These are phyloP conservation scores for Psilocybe azurescens DNA, from an alignment of 768 basidiomycete genomes.

Conservation along the genomic window DNA sequence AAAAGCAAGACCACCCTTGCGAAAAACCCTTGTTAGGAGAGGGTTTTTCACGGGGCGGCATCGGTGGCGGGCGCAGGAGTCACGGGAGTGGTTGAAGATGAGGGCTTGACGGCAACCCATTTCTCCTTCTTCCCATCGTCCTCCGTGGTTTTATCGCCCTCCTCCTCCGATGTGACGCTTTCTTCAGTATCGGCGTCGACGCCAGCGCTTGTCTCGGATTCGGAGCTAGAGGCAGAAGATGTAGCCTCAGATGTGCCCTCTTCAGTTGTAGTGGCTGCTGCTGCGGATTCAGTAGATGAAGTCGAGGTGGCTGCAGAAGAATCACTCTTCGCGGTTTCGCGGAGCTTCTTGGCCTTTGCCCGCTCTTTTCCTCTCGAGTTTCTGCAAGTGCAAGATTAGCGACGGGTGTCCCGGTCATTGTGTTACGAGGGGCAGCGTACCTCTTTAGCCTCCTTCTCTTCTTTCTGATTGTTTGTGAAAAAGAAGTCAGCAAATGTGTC, in stretches of 20 bases:
- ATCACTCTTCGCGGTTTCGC: slow-evolving; percentile 52
- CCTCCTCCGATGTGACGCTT: slow-evolving; percentile 78
- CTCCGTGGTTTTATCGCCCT: slow-evolving; percentile 49
- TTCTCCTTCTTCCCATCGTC: slow-evolving; percentile 61
- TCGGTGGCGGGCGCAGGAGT: slow-evolving; percentile 27
- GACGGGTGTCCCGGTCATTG: background rate
- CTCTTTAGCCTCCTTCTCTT: slow-evolving; percentile 62
- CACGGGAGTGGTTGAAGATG: slow-evolving; percentile 25
- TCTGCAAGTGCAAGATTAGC: slow-evolving; percentile 38
- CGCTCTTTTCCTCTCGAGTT: slow-evolving; percentile 53
- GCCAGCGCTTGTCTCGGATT: slow-evolving; percentile 63
- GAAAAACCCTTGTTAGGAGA: background rate
- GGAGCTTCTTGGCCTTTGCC: slow-evolving; percentile 38
- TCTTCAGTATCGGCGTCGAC: slow-evolving; percentile 80
- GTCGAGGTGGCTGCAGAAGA: slow-evolving; percentile 37
- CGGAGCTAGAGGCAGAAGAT: slow-evolving; percentile 53
- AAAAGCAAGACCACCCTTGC: background rate
- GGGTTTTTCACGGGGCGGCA: slow-evolving; percentile 20
- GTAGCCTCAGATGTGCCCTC: slow-evolving; percentile 34
- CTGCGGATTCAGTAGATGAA: slow-evolving; percentile 40
- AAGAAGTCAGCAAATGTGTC: slow-evolving; percentile 23
- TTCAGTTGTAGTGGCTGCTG: slow-evolving; percentile 30
- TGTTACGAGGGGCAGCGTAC: slow-evolving; percentile 34
- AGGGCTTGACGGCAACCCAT: slow-evolving; percentile 76
- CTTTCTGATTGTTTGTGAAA: slow-evolving; percentile 37